Conservation (phyloP, 768 basidiomycete species). For the Xerocomus potaroensis region DNA sequence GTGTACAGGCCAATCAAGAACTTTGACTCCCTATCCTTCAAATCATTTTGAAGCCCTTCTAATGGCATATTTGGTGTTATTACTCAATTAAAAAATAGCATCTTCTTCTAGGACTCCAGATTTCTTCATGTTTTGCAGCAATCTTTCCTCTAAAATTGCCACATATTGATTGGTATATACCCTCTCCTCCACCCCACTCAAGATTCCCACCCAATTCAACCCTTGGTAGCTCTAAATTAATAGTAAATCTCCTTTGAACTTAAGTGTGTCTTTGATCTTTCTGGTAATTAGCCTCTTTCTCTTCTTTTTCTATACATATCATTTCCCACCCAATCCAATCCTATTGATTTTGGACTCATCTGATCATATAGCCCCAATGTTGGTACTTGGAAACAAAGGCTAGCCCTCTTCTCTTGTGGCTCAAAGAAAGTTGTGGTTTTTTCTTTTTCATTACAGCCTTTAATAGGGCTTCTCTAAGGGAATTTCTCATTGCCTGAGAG, state of each 20-base stretch:
- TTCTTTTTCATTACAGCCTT: conserved; percentile 20
- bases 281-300: too few species aligned
- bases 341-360: too few species aligned
- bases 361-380: too few species aligned
- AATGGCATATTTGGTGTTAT: neutral
- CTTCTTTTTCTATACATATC: too few species aligned
- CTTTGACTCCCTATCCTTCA: too few species aligned
- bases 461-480: conserved; percentile 11
- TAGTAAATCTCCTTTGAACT: too few species aligned
- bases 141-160: neutral
- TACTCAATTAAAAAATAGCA: neutral
- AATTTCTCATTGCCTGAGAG: conserved; percentile 18
- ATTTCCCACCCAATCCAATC: too few species aligned
- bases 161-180: neutral
- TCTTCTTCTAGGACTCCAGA: neutral
- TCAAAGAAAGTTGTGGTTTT: neutral
- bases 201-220: neutral
- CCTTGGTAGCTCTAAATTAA: too few species aligned
- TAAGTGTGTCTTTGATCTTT: too few species aligned
- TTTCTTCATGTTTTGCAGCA: neutral
- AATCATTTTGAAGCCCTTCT: neutral
- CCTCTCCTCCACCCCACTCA: neutral
- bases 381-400: too few species aligned
- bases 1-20: too few species aligned
- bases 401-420: neutral